phyloP scores from a whole-genome alignment of 83 land plant genomes.

The Picea abies region DNA sequence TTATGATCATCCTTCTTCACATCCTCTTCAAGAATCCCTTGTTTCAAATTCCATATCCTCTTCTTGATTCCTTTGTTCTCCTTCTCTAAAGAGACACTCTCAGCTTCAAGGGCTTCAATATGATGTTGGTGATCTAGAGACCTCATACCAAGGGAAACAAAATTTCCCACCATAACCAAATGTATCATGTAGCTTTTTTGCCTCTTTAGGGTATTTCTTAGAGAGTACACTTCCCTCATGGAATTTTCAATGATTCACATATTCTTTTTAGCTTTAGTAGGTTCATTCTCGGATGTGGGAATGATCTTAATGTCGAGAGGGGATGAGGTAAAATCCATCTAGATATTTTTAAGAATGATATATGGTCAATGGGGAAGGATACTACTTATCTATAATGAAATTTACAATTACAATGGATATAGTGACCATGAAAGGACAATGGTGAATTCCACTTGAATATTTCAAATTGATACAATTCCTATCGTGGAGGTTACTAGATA shows the following conservation, averaged over 20 bases:
- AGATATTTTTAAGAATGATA: too few relatives aligned
- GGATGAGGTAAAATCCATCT: not conserved
- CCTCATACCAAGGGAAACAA: slow-evolving; percentile 15
- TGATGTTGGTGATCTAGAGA: slow-evolving; percentile 22
- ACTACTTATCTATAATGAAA: too few relatives aligned
- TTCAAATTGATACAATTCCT: too few relatives aligned
- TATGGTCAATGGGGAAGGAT: too few relatives aligned
- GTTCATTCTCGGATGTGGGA: not conserved
- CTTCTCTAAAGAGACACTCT: slow-evolving; percentile 9
- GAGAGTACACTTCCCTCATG: not conserved
- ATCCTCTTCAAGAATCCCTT: slow-evolving; percentile 11
- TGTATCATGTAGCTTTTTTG: slow-evolving; percentile 16
- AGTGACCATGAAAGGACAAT: too few relatives aligned
- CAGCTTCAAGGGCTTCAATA: slow-evolving; percentile 26
- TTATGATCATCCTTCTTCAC: not conserved
- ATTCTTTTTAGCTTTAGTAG: not conserved
- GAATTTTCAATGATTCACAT: slow-evolving; percentile 2
- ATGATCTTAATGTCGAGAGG: not conserved
- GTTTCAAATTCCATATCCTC: slow-evolving; percentile 20
- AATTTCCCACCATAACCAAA: slow-evolving; percentile 11
- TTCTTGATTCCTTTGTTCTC: slow-evolving; percentile 17
- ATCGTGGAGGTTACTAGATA: too few relatives aligned
- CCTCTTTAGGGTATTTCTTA: slow-evolving; percentile 1
- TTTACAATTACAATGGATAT: too few relatives aligned
- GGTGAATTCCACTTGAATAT: too few relatives aligned